These are phyloP conservation scores for Phanerodontia chrysosporium DNA, from an alignment of 768 basidiomycete species.

Conservation along the genomic window DNA sequence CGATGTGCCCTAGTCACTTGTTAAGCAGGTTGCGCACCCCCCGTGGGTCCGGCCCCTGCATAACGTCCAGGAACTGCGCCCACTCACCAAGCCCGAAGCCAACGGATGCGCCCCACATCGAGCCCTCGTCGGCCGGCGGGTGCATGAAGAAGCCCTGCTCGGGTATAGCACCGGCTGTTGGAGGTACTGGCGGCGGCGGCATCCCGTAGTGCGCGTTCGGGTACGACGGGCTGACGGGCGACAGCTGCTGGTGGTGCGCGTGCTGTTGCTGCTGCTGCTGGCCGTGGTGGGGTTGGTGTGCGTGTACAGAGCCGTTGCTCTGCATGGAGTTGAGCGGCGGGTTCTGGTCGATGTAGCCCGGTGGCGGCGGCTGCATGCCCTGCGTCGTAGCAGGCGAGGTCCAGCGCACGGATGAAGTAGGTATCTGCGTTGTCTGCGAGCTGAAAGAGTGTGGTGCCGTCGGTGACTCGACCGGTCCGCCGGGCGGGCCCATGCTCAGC, in stretches of 20 bases:
- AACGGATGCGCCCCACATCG: conserved; percentile 72
- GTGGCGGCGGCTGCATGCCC: conserved; percentile 2
- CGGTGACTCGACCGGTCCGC: background rate
- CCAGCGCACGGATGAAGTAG: conserved; percentile 22
- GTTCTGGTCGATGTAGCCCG: background rate
- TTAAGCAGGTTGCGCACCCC: background rate
- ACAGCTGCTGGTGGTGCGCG: background rate
- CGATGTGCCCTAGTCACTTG: background rate
- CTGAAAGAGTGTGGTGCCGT: background rate
- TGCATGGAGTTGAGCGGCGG: conserved; percentile 8
- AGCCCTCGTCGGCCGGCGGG: conserved; percentile 55
- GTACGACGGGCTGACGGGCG: background rate
- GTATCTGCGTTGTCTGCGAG: conserved; percentile 17
- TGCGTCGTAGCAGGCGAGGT: background rate
- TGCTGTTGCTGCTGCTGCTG: background rate
- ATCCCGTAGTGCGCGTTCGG: conserved; percentile 4
- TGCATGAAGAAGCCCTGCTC: conserved; percentile 28
- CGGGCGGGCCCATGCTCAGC: background rate
- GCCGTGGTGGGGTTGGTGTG: background rate
- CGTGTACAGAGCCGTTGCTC: background rate
- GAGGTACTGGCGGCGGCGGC: conserved; percentile 2
- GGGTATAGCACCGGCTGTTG: conserved; percentile 1
- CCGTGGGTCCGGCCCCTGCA: conserved; percentile 41
- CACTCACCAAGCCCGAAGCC: conserved; percentile 78
- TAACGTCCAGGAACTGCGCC: conserved; percentile 59